These are phyloP conservation scores for Paecilomyces niveus DNA, from an alignment of 2,329 filamentous ascomycete genomes.

Conservation along the genomic window DNA sequence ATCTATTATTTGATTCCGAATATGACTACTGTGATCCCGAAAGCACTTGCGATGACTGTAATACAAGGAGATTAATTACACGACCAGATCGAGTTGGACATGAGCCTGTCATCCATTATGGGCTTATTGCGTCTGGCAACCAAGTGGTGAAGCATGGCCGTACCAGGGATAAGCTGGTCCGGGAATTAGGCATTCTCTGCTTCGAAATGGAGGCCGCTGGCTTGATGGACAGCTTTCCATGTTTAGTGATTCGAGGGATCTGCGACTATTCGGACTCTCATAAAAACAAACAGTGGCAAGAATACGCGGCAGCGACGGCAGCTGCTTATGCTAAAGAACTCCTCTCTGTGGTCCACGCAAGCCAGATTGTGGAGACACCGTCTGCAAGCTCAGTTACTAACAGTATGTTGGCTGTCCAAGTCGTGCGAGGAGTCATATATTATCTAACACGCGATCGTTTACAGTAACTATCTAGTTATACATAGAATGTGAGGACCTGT, in stretches of 20 bases:
- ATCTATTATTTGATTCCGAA: neutral
- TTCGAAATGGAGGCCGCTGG: too few relatives aligned
- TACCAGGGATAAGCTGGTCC: conserved; percentile 1
- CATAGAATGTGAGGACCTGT: too few relatives aligned
- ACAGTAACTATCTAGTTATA: too few relatives aligned
- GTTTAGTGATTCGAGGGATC: conserved; percentile 4
- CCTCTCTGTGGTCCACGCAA: neutral
- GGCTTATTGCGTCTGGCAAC: conserved; percentile 15
- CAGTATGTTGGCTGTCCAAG: too few relatives aligned
- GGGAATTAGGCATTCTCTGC: neutral
- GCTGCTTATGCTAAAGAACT: conserved; percentile 5
- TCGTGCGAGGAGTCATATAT: too few relatives aligned
- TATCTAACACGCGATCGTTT: too few relatives aligned
- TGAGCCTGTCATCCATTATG: conserved; percentile 9
- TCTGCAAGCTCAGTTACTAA: too few relatives aligned
- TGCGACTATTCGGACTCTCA: conserved; percentile 5
- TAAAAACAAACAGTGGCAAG: conserved; percentile 4
- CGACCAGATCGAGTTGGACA: conserved; percentile 1
- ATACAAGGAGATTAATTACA: neutral
- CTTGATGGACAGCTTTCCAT: conserved; percentile 5
- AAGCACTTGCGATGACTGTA: neutral
- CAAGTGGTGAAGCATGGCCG: conserved; percentile 2
- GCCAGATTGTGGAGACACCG: too few relatives aligned
- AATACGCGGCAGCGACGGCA: conserved; percentile 4
- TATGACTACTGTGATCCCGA: neutral